Evolutionary conservation across 2,329 filamentous ascomycete genomes (phyloP).

Genomic region (Fusarium sp.): DNA sequence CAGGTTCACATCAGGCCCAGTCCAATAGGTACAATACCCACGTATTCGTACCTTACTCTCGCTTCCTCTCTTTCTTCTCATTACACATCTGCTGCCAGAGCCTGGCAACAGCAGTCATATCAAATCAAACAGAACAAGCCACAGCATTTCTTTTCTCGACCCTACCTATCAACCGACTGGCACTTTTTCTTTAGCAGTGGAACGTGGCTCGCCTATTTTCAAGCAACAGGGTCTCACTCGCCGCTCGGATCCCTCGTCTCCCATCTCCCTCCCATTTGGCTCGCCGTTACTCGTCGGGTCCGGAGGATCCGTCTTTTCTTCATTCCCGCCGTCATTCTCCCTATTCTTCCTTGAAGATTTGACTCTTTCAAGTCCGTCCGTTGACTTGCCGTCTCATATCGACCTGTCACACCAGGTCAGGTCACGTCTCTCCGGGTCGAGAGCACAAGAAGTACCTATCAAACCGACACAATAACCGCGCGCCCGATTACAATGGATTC

Average conservation of each 20-base stretch:
- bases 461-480: conserved; percentile 42
- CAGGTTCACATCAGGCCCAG: conserved; percentile 23
- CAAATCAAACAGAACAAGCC: conserved; percentile 20
- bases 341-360: conserved; percentile 12
- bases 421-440: conserved; percentile 45
- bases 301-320: conserved; percentile 37
- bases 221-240: conserved; percentile 32
- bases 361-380: conserved; percentile 14
- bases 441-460: conserved; percentile 44
- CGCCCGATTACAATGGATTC: conserved; percentile 48
- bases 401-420: conserved; percentile 40
- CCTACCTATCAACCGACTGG: conserved; percentile 12
- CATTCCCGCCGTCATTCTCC: conserved; percentile 26
- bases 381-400: conserved; percentile 30
- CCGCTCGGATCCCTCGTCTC: conserved; percentile 19
- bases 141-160: conserved; percentile 40
- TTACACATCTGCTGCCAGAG: conserved; percentile 30
- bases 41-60: conserved; percentile 38
- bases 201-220: conserved; percentile 40
- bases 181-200: conserved; percentile 15
- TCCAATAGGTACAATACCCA: conserved; percentile 23
- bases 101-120: conserved; percentile 21
- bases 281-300: conserved; percentile 31
- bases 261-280: conserved; percentile 32
- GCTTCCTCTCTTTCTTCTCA: conserved; percentile 21